phyloP scores from a whole-genome alignment of 768 basidiomycete genomes.

The Amanita exitialis region DNA sequence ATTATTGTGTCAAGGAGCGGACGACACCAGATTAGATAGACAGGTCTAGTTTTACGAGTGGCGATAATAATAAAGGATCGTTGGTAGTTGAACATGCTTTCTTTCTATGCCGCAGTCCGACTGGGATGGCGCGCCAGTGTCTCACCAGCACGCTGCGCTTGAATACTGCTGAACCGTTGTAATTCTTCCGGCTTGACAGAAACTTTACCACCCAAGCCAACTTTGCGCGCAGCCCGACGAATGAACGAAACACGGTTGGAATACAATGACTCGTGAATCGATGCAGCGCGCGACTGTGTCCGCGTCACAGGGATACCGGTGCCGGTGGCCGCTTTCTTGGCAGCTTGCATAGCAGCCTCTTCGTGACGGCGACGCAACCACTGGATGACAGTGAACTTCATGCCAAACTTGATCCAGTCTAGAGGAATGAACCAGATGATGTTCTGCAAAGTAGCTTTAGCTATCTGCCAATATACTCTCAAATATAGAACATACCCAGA shows the following conservation, averaged over 20 bases:
- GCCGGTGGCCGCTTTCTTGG: conserved; percentile 18
- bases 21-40: conserved; percentile 5
- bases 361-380: conserved; percentile 61
- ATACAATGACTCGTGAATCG: conserved; percentile 87
- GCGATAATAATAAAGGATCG: conserved; percentile 4
- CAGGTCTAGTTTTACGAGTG: conserved; percentile 6
- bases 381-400: conserved; percentile 92
- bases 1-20: conserved; percentile 2
- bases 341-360: conserved; percentile 26
- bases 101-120: conserved; percentile 30
- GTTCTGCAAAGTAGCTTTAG: conserved; percentile 42
- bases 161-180: conserved; percentile 78
- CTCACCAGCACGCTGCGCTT: conserved; percentile 69
- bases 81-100: conserved; percentile 5
- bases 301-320: conserved; percentile 70
- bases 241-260: conserved; percentile 94
- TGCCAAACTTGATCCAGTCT: conserved; percentile 91
- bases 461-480: conserved; percentile 5
- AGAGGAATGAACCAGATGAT: conserved; percentile 94
- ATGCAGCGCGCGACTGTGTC: conserved; percentile 84
- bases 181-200: conserved; percentile 79
- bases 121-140: conserved; percentile 73
- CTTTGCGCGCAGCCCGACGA: conserved; percentile 76
- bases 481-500: conserved; percentile 58
- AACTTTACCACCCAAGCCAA: conserved; percentile 79